phyloP scores from a whole-genome alignment of 176 grass and related monocot genomes.

The Rhipidocladum racemiflorum region DNA sequence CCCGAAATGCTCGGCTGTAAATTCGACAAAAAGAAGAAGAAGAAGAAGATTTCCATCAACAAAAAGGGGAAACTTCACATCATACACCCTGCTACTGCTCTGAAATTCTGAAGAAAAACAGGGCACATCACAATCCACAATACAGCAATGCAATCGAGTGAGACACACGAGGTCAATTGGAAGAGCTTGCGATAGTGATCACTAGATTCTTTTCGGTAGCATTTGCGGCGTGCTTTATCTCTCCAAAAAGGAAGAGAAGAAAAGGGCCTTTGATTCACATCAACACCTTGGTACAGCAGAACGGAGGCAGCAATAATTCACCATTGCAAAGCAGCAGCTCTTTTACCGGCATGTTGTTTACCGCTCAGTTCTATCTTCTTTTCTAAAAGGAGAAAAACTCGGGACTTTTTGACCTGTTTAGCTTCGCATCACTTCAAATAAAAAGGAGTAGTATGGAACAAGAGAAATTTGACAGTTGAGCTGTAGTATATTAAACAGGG shows the following conservation, averaged over 20 bases:
- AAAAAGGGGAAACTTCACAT: background rate
- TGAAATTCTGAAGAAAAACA: background rate
- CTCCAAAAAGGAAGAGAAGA: background rate
- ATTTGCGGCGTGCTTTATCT: background rate
- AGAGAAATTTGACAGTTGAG: background rate
- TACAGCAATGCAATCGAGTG: background rate
- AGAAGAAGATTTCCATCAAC: background rate
- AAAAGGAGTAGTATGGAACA: background rate
- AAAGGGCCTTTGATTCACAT: slow-evolving; percentile 9
- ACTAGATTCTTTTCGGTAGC: background rate
- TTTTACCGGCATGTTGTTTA: slow-evolving; percentile 30
- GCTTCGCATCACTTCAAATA: background rate
- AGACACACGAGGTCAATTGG: background rate
- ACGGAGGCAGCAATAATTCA: slow-evolving; percentile 24
- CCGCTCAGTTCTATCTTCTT: background rate
- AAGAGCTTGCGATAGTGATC: background rate
- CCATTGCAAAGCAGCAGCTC: slow-evolving; percentile 24
- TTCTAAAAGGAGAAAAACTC: background rate
- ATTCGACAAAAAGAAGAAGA: background rate
- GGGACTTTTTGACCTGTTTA: background rate
- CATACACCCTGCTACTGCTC: background rate
- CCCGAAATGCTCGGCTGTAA: slow-evolving; percentile 74
- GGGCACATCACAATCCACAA: background rate
- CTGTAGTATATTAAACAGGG: background rate
- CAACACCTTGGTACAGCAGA: background rate